phyloP scores from a whole-genome alignment of 805 yeast genomes.

The Pichia membranifaciens region DNA sequence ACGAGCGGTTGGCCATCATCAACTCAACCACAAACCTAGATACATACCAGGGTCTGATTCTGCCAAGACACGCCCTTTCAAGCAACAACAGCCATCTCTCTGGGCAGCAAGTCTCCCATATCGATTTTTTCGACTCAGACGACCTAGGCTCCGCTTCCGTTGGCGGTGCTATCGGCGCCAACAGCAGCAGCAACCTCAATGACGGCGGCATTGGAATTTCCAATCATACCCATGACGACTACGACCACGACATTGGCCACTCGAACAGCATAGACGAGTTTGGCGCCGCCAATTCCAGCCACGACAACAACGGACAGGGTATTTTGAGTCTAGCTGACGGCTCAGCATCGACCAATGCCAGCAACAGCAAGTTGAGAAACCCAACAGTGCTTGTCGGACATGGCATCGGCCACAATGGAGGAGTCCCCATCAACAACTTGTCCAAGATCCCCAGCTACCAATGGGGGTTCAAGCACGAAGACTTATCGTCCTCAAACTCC shows the following conservation, averaged over 20 bases:
- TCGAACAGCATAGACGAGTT: background rate
- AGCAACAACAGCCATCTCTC: too few species aligned
- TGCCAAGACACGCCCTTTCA: slow-evolving; percentile 16
- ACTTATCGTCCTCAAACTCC: slow-evolving; percentile 16
- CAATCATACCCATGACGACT: background rate
- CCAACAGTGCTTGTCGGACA: slow-evolving; percentile 28
- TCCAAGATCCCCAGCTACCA: slow-evolving; percentile 32
- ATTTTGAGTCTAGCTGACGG: background rate
- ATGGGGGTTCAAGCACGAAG: slow-evolving; percentile 29
- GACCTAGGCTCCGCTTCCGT: background rate
- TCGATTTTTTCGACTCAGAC: slow-evolving; percentile 3
- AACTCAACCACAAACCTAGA: slow-evolving; percentile 18
- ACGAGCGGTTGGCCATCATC: slow-evolving; percentile 15
- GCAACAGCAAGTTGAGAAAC: background rate
- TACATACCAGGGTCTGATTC: slow-evolving; percentile 21
- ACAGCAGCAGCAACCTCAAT: background rate
- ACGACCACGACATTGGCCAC: background rate
- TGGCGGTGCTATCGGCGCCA: background rate
- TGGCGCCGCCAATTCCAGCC: background rate
- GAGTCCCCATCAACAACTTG: slow-evolving; percentile 28
- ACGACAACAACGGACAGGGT: background rate
- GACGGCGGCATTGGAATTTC: background rate
- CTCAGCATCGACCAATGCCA: background rate
- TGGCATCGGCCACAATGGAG: slow-evolving; percentile 30
- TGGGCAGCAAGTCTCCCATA: too few species aligned